Evolutionary conservation across 805 yeast genomes (phyloP), one percentile per base, ranked within the genome.

Genomic region (Cyberlindnera bimundalis): DNA sequence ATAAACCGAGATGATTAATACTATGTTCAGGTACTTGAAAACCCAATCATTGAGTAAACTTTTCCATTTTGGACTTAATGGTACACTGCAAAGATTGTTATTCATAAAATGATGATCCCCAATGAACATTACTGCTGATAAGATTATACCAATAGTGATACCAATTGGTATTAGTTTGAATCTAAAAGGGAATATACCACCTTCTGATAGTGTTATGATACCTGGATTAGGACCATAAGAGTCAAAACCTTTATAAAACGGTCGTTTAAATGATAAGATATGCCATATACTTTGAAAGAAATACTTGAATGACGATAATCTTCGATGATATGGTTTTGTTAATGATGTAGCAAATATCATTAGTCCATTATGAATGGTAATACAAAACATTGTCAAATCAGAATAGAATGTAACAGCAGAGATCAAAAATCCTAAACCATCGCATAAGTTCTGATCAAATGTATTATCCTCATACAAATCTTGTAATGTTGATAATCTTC

Each of bases 311-410:
- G 42, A 37, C 1, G 53, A 31, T 2, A 51, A 27, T 21, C 33
- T 31, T 16, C 50, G 29, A 3, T 32, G 15, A 34, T 51, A 43
- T 1, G 43, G 33, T 25, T 25, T 43, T 1, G 50, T 43, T 11
- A 37, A 27, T 9, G 25, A 19, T 3, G 57, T 53, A 13, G 20
- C 12, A 20, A 53, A 53, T 15, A 53, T 50, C 46, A 48, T 44
- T 10, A 46, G 21, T 4, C 48, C 53, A 33, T 52, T 52, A 27
- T 55, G 59, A 4, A 45, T 19, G 2, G 59, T 50, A 20, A 55
- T 37, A 9, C 28, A 20, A 7, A 52, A 31, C n/a, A 55, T 49
- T n/a, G 35, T 29, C 7, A 43, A 27, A 29, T 53, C 57, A 2
- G 58, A 48, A 27, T 35, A 40, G 32, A 45, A 39, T 0, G 51